Evolutionary conservation across 2,329 filamentous ascomycete species (phyloP), one percentile per base, ranked within the genome.

Genomic region (Aureobasidium vineae): DNA sequence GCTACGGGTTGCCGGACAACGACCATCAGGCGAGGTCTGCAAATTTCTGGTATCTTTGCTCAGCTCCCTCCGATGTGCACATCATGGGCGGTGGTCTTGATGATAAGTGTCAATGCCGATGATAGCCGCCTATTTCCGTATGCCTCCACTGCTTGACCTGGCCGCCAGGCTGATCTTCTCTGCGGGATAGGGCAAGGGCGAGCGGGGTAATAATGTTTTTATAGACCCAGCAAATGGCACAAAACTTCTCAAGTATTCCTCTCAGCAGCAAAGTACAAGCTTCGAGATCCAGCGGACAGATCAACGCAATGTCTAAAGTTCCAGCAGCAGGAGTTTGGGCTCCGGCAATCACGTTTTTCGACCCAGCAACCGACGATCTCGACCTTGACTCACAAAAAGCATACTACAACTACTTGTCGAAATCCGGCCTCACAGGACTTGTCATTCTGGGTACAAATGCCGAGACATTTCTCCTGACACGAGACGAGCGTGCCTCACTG

Each of bases 391-490:
- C 78, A 0, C 79, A 81, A 66, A 71, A 75, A 47, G 75, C 78
- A 69, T 81, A 80, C 75, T 81, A 78, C 72, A 68, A 69, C 6
- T 81, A 81, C 70, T 76, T 82, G 63, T 77, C 78, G 19, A 72
- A 73, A 23, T 76, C 80, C 40, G 76, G 76, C 5, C 75, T 82
- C 4, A 76, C 77, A 4, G 80, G 80, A 16, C 77, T 82, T 16
- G 79, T 82, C 5, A 75, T 82, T 31, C 76, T 81, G 16, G 80
- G 80, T 23, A 80, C 79, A 56, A 82, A 81, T 63, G 80, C 79
- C 7, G 80, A 82, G 71, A 78, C 80, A 19, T 78, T 81, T 56
- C 73, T 81, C 26, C 77, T 82, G 38, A 81, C 79, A 0, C 75
- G 77, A 63, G 75, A 77, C 53, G 80, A 82, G 68, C 78, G 79